phyloP scores from a whole-genome alignment of 768 basidiomycete genomes.

The Termitomyces eurrhizus region DNA sequence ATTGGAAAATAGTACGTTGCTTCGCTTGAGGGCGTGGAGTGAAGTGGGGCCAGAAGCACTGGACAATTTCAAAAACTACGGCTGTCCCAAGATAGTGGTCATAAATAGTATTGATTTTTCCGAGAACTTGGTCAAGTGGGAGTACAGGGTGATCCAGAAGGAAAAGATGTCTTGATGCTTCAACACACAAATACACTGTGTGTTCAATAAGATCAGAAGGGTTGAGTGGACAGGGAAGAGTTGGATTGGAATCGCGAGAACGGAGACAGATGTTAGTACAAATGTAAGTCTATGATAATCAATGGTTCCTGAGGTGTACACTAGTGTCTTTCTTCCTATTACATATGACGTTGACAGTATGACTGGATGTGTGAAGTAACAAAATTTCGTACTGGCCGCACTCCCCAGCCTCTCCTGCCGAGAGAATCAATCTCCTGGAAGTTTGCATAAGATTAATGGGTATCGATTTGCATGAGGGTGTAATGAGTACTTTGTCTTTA shows the following conservation, averaged over 20 bases:
- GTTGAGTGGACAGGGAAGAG: not conserved
- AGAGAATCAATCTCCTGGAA: not conserved
- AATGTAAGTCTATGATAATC: no score
- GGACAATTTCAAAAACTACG: not conserved
- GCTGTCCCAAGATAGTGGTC: not conserved
- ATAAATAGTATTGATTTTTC: not conserved
- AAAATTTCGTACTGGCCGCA: no score
- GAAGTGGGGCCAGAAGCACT: not conserved
- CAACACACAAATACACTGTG: not conserved
- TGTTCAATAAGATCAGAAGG: not conserved
- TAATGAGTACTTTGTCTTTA: not conserved
- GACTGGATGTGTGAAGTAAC: not conserved
- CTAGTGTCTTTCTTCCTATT: not conserved
- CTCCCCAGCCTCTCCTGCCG: not conserved
- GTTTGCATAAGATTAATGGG: not conserved
- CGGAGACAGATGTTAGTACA: not conserved
- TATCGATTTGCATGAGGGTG: not conserved
- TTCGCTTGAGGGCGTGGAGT: not conserved
- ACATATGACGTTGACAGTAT: not conserved
- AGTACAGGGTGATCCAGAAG: not conserved
- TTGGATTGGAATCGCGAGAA: not conserved
- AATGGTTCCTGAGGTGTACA: not conserved
- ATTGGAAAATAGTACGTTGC: not conserved
- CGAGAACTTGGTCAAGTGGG: not conserved
- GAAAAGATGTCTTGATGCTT: constrained; percentile 1